Conservation (phyloP, 805 yeast species). For the Monosporozyma solicola region DNA sequence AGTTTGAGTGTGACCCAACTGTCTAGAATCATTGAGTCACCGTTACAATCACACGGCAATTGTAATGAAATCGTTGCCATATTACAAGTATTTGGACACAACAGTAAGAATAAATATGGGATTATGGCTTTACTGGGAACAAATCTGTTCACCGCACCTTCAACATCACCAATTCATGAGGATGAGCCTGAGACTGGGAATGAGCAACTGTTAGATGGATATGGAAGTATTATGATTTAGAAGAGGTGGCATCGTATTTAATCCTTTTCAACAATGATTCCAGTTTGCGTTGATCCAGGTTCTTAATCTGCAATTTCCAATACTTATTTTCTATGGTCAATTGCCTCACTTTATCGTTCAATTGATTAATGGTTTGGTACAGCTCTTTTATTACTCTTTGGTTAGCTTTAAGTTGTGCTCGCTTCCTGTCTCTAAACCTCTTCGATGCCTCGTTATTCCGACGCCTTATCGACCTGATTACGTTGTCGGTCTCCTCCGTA, state of each 20-base stretch:
- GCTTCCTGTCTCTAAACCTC: slow-evolving; percentile 59
- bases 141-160: neutral
- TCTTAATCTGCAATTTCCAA: slow-evolving; percentile 23
- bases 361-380: slow-evolving; percentile 14
- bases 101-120: neutral
- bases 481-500: neutral
- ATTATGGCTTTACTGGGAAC: neutral
- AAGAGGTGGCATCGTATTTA: neutral
- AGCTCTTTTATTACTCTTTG: slow-evolving; percentile 11
- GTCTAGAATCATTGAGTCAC: no score
- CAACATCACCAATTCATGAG: neutral
- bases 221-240: neutral
- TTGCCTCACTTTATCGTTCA: slow-evolving; percentile 16
- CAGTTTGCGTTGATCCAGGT: slow-evolving; percentile 22
- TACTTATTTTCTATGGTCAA: slow-evolving; percentile 23
- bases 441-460: slow-evolving; percentile 94
- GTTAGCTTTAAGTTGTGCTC: slow-evolving; percentile 16
- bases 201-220: neutral
- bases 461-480: slow-evolving; percentile 48
- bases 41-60: neutral
- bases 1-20: neutral
- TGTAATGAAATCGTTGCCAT: neutral
- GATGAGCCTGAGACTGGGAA: neutral
- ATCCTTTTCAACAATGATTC: neutral
- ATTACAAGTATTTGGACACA: neutral